Conservation (phyloP, 305 asterid species). For the Fraxinus albicans region DNA sequence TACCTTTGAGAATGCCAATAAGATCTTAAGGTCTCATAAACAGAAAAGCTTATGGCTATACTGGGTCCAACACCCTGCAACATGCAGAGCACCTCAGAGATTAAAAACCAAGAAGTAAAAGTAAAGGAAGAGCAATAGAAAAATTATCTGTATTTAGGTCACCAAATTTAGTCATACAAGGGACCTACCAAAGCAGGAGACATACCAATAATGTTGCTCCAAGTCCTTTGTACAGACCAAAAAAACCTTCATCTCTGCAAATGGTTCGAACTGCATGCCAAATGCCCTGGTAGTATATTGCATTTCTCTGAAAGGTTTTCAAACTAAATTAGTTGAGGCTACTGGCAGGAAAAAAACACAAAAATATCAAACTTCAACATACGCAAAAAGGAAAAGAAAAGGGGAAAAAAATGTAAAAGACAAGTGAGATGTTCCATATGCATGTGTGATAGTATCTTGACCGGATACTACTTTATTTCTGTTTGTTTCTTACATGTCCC, state of each 20-base stretch:
- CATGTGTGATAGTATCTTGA: not conserved
- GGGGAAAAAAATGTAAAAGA: not conserved
- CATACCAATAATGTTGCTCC: conserved; percentile 93
- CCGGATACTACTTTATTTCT: not conserved
- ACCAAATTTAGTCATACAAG: not conserved
- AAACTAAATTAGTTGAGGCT: conserved; percentile 17
- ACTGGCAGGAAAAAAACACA: not conserved
- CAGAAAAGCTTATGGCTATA: conserved; percentile 93
- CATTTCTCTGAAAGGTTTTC: conserved; percentile 57
- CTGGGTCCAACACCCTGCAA: conserved; percentile 96
- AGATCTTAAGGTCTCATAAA: conserved; percentile 78
- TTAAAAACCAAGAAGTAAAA: not conserved
- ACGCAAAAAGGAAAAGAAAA: not conserved
- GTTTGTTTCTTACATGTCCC: not conserved
- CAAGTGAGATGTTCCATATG: not conserved
- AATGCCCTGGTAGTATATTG: conserved; percentile 86
- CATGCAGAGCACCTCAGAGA: conserved; percentile 2
- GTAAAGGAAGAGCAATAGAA: not conserved
- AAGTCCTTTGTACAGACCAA: conserved; percentile 92
- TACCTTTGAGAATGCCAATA: conserved; percentile 71
- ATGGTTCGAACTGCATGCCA: conserved; percentile 79
- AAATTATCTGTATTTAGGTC: not conserved
- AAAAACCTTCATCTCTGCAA: conserved; percentile 90
- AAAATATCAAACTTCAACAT: not conserved
- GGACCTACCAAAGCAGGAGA: conserved; percentile 3